Evolutionary conservation across 1,284 basidiomycete species (phyloP), one percentile per base, ranked within the genome.

Genomic region (Hymenochaete sp.): DNA sequence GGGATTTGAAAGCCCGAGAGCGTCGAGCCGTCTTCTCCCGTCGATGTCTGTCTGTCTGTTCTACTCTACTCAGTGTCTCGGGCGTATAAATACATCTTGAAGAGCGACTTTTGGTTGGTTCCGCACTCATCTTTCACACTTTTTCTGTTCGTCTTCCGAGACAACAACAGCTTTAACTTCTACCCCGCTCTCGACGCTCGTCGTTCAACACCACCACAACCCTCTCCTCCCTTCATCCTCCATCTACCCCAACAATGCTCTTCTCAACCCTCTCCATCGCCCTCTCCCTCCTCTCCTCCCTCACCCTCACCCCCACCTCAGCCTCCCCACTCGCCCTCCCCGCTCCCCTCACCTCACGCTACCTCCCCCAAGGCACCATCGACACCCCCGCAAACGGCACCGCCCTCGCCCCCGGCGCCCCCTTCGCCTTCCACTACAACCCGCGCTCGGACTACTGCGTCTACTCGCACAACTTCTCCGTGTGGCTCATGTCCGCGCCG

Each of bases 391-490:
- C 31, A 14, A 51, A 53, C 37, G 53, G 46, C 1, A 63, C 62
- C 3, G 42, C 22, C 29, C 48, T 54, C 36, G 19, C 39, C 22
- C 53, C 53, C n/a, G 59, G 60, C 22, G 45, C 48, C 24, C 19
- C 51, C 6, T 62, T 64, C 54, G 52, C 61, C 50, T 73, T 73
- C 55, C 26, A 52, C 10, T 72, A 72, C 53, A 54, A 56, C 22
- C 59, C 58, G 16, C 63, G 61, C 31, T 66, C 62, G 9, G 71
- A 73, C 50, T 72, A 71, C 53, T 65, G 65, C 38, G 55, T 60
- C 24, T 67, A 68, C 4, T 64, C 62, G 45, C 70, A 67, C 54
- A 66, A 66, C 48, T 68, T 59, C 50, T 65, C 64, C n/a, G 65
- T 70, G 10, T 71, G 64, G 61, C 55, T 73, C 25, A 59, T 63